These are phyloP conservation scores for Leccinum longicurvipes DNA, from an alignment of 768 basidiomycete genomes.

Conservation along the genomic window DNA sequence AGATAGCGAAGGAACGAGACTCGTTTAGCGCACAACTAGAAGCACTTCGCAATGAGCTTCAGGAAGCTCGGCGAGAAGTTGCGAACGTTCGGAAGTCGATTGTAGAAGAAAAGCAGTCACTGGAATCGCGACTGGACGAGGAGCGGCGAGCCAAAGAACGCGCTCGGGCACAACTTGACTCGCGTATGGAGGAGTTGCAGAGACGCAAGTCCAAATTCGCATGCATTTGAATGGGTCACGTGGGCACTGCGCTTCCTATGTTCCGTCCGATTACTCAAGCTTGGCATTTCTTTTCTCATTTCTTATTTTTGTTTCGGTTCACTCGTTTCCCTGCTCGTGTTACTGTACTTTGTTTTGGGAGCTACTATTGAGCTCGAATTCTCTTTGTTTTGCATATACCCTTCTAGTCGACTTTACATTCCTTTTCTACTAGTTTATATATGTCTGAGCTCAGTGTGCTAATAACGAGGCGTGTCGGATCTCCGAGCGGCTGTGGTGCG, in stretches of 20 bases:
- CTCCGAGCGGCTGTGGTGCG: constrained; percentile 6
- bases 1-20: constrained; percentile 84
- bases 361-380: constrained; percentile 20
- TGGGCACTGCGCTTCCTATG: constrained; percentile 2
- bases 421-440: constrained; percentile 31
- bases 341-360: constrained; percentile 28
- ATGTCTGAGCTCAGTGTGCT: constrained; percentile 24
- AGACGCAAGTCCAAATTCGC: constrained; percentile 91
- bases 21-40: constrained; percentile 63
- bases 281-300: constrained; percentile 3
- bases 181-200: constrained; percentile 80
- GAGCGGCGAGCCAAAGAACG: constrained; percentile 89
- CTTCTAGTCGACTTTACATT: constrained; percentile 15
- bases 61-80: constrained; percentile 78
- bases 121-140: constrained; percentile 80
- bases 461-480: constrained; percentile 23
- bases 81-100: constrained; percentile 72
- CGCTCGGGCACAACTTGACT: constrained; percentile 80
- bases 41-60: constrained; percentile 65
- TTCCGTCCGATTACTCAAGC: constrained; percentile 1
- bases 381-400: constrained; percentile 32
- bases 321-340: constrained; percentile 27
- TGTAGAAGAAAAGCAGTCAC: constrained; percentile 84
- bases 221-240: constrained; percentile 55
- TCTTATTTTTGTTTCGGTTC: constrained; percentile 5